phyloP scores from a whole-genome alignment of 2,329 filamentous ascomycete species.

The Aspergillaceae sp. region DNA sequence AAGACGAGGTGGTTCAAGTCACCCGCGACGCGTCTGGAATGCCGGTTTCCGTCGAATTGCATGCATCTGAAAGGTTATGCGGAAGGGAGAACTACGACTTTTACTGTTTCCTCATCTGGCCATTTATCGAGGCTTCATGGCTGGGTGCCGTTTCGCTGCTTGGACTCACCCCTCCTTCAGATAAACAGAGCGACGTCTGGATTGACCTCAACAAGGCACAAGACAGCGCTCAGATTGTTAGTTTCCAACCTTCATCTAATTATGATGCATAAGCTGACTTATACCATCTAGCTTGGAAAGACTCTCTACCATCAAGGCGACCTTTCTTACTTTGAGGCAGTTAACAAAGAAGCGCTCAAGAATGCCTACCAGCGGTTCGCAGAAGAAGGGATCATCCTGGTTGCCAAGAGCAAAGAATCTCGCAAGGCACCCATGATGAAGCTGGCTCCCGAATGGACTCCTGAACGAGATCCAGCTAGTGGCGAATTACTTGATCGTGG shows the following conservation, averaged over 20 bases:
- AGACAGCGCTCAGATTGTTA: conserved; percentile 68
- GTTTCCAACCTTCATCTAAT: conserved; percentile 17
- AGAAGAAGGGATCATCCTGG: conserved; percentile 78
- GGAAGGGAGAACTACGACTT: conserved; percentile 96
- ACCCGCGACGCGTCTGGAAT: conserved; percentile 47
- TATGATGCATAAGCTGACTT: not conserved
- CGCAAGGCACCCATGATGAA: conserved; percentile 43
- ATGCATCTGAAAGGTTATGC: conserved; percentile 62
- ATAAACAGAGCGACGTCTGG: conserved; percentile 59
- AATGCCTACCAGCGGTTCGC: conserved; percentile 84
- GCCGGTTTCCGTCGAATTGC: conserved; percentile 63
- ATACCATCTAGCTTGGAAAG: conserved; percentile 63
- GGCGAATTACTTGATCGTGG: conserved; percentile 60
- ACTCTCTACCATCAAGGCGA: conserved; percentile 97
- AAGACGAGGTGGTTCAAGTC: conserved; percentile 66
- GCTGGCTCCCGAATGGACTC: conserved; percentile 66
- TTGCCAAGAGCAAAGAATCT: conserved; percentile 57
- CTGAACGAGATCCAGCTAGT: conserved; percentile 53
- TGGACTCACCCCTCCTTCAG: conserved; percentile 67
- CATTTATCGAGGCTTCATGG: conserved; percentile 93
- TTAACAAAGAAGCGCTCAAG: conserved; percentile 95
- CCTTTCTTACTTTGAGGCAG: conserved; percentile 92
- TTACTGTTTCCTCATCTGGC: conserved; percentile 98
- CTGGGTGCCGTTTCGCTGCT: conserved; percentile 80
- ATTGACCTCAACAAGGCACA: conserved; percentile 70